Percentiles rank a stretch among this genome's conserved stretches.
Conservation (phyloP, 78 protist genomes). For the Tieghemostelium lacteum region DNA sequence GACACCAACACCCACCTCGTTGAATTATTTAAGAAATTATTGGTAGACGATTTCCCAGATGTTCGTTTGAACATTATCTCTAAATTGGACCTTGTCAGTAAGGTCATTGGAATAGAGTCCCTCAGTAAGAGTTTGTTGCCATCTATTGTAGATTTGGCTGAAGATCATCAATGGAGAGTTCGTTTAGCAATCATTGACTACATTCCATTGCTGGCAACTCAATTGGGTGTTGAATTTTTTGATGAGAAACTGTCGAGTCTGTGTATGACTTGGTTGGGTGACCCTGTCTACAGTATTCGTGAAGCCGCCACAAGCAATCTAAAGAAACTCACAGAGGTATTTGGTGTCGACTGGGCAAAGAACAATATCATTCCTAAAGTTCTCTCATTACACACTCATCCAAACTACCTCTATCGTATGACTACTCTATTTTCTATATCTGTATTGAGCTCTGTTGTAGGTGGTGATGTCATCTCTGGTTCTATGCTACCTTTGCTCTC, state of each 20-base stretch:
- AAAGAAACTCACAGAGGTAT: slow-evolving; percentile 80
- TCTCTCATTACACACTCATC: slow-evolving; percentile 59
- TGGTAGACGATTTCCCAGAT: slow-evolving; percentile 93
- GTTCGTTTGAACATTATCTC: slow-evolving; percentile 95
- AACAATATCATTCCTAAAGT: slow-evolving; percentile 88
- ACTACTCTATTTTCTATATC: slow-evolving; percentile 89
- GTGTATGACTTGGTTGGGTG: slow-evolving; percentile 94
- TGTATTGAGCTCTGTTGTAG: slow-evolving; percentile 87
- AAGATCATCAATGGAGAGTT: slow-evolving; percentile 97
- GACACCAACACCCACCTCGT: slow-evolving; percentile 87
- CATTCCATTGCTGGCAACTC: slow-evolving; percentile 92
- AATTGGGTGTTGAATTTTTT: slow-evolving; percentile 90
- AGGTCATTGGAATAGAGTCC: slow-evolving; percentile 92
- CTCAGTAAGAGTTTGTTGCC: slow-evolving; percentile 93
- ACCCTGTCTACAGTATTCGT: slow-evolving; percentile 92
- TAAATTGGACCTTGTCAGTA: slow-evolving; percentile 85
- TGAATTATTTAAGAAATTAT: slow-evolving; percentile 90
- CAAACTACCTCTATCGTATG: slow-evolving; percentile 95
- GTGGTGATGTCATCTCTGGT: slow-evolving; percentile 46
- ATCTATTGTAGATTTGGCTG: slow-evolving; percentile 95
- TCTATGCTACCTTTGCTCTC: slow-evolving; percentile 84
- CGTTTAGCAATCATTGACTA: slow-evolving; percentile 94
- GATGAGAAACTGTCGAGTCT: slow-evolving; percentile 87
- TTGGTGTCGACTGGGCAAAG: slow-evolving; percentile 95
- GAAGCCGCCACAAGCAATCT: slow-evolving; percentile 90